phyloP scores from a whole-genome alignment of 192 early-diverging fungal species.

The Lunasporangiospora selenospora region DNA sequence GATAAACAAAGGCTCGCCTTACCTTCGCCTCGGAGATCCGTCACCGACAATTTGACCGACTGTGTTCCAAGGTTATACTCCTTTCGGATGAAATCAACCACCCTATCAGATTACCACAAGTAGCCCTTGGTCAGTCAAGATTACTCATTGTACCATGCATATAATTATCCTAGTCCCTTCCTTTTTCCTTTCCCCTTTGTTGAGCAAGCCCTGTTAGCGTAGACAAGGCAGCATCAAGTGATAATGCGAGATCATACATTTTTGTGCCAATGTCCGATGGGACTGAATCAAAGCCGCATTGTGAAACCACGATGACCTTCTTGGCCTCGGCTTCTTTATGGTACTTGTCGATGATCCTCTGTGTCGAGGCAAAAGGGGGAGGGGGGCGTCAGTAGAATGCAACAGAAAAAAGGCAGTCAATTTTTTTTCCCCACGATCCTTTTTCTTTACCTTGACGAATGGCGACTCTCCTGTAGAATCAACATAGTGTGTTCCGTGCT shows the following conservation, averaged over 20 bases:
- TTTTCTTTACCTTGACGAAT: constrained; percentile 41
- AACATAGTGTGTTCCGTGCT: constrained; percentile 80
- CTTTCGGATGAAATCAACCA: constrained; percentile 59
- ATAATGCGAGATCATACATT: too few relatives aligned
- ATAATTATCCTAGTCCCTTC: too few relatives aligned
- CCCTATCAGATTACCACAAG: too few relatives aligned
- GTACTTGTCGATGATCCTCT: constrained; percentile 69
- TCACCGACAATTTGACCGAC: constrained; percentile 69
- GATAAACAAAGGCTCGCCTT: constrained; percentile 1
- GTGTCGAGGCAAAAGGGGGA: constrained; percentile 55
- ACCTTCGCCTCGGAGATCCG: constrained; percentile 44
- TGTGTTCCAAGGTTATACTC: constrained; percentile 56
- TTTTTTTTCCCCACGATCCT: neutral
- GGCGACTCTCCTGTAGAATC: constrained; percentile 87
- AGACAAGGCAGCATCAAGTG: too few relatives aligned
- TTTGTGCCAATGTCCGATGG: constrained; percentile 86
- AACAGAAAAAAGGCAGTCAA: neutral
- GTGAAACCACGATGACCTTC: constrained; percentile 76
- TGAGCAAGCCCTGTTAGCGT: too few relatives aligned
- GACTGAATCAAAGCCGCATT: constrained; percentile 92
- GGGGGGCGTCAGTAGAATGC: neutral
- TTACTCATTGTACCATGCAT: too few relatives aligned
- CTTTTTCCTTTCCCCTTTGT: too few relatives aligned
- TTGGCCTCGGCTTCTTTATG: constrained; percentile 69
- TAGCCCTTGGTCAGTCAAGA: too few relatives aligned